A percentile compares a stretch with the other conserved stretches of the same genome.
Conservation (phyloP, 1,139 yeast species). For the Pneumocystis carinii region DNA sequence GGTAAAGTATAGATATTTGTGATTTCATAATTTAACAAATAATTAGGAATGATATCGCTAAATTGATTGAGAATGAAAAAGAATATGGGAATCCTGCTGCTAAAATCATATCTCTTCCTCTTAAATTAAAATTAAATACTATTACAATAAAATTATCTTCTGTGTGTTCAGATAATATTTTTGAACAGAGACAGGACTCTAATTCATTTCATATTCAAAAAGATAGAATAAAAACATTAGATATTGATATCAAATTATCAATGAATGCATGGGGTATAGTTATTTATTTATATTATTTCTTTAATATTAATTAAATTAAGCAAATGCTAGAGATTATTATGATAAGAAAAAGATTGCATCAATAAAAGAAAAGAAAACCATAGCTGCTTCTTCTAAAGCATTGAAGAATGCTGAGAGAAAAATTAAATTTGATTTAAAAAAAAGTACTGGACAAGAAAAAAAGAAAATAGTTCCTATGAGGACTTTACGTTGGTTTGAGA, state of each 20-base stretch:
- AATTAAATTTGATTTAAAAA: slow-evolving; percentile 56
- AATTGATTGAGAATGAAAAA: slow-evolving; percentile 56
- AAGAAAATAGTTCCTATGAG: slow-evolving; percentile 23
- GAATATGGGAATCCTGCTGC: slow-evolving; percentile 53
- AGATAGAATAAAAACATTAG: slow-evolving; percentile 16
- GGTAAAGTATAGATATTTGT: slow-evolving; percentile 29
- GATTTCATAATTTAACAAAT: background rate
- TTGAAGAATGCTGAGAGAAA: slow-evolving; percentile 72
- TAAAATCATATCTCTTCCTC: slow-evolving; percentile 44
- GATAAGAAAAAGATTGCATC: slow-evolving; percentile 64
- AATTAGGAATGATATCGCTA: slow-evolving; percentile 48
- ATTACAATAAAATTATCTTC: slow-evolving; percentile 48
- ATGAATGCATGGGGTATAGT: background rate
- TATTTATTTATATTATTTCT: slow-evolving; percentile 18
- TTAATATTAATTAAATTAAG: slow-evolving; percentile 22
- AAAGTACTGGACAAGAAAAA: slow-evolving; percentile 48
- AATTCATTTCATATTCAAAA: slow-evolving; percentile 26
- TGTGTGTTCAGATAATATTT: slow-evolving; percentile 26
- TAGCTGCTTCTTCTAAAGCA: slow-evolving; percentile 62
- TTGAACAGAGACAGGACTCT: slow-evolving; percentile 24
- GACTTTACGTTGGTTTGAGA: slow-evolving; percentile 74
- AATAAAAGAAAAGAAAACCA: slow-evolving; percentile 67
- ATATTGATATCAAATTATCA: background rate
- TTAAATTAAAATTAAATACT: slow-evolving; percentile 55
- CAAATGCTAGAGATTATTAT: slow-evolving; percentile 79